These are phyloP conservation scores for Chaetomium olivaceum DNA, from an alignment of 2,329 filamentous ascomycete species.

Conservation along the genomic window DNA sequence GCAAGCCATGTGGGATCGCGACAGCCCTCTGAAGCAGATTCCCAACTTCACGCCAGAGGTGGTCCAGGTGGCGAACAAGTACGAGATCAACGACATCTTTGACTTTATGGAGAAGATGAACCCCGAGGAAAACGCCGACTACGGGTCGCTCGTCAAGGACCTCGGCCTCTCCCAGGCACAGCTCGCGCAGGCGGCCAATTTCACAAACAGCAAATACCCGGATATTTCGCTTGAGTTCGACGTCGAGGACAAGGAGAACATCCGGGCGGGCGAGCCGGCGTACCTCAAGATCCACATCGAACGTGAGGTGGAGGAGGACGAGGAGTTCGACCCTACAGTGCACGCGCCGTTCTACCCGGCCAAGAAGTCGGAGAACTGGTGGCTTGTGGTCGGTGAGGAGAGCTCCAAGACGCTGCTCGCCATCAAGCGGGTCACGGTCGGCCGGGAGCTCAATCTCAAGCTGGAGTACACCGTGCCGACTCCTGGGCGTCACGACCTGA, in stretches of 20 bases:
- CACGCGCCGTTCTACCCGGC: constrained; percentile 93
- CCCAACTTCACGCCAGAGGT: constrained; percentile 86
- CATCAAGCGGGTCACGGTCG: constrained; percentile 92
- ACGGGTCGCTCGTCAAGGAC: constrained; percentile 72
- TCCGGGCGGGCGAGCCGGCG: constrained; percentile 77
- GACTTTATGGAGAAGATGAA: constrained; percentile 99
- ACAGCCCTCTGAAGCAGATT: constrained; percentile 95
- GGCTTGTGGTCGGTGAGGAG: constrained; percentile 94
- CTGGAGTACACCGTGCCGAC: constrained; percentile 87
- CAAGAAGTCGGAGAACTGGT: constrained; percentile 97
- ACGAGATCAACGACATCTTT: constrained; percentile 85
- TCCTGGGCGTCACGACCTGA: constrained; percentile 82
- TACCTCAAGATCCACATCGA: constrained; percentile 83
- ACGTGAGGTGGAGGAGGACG: constrained; percentile 73
- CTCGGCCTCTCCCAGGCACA: constrained; percentile 80
- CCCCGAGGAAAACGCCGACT: constrained; percentile 84
- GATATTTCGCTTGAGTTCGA: constrained; percentile 91
- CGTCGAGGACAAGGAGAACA: constrained; percentile 75
- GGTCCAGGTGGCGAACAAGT: constrained; percentile 75
- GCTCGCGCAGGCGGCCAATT: constrained; percentile 83
- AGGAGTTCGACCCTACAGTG: constrained; percentile 75
- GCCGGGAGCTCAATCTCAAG: constrained; percentile 71
- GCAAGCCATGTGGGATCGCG: constrained; percentile 98
- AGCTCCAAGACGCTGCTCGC: constrained; percentile 82
- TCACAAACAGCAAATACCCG: constrained; percentile 95